These are phyloP conservation scores for Globisporangium radiosum DNA, from an alignment of 352 stramenopile genomes.

Conservation along the genomic window DNA sequence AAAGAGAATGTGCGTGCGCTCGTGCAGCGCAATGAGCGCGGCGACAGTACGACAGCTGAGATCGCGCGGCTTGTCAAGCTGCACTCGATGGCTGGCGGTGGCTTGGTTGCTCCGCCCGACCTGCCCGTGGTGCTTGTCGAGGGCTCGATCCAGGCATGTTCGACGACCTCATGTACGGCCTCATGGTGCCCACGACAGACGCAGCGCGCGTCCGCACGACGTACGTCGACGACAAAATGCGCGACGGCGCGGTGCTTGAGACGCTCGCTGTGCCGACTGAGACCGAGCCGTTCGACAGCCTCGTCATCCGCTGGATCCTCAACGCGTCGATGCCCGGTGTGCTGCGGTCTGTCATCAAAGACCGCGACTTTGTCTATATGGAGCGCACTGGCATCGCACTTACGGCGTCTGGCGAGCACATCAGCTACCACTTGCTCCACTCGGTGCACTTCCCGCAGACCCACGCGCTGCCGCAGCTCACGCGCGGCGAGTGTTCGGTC, in stretches of 20 bases:
- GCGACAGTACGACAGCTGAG: slow-evolving; percentile 19
- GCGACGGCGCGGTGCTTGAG: slow-evolving; percentile 23
- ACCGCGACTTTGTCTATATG: slow-evolving; percentile 26
- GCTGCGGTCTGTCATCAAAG: slow-evolving; percentile 19
- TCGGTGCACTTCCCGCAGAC: slow-evolving; percentile 22
- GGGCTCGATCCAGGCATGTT: slow-evolving; percentile 5
- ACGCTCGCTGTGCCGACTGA: slow-evolving; percentile 19
- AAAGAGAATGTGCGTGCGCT: slow-evolving; percentile 2
- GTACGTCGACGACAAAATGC: slow-evolving; percentile 7
- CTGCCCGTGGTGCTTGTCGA: slow-evolving; percentile 8
- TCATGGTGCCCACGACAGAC: slow-evolving; percentile 2
- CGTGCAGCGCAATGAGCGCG: slow-evolving; percentile 34
- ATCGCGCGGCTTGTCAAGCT: slow-evolving; percentile 29
- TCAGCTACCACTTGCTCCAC: slow-evolving; percentile 32
- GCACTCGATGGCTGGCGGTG: neutral
- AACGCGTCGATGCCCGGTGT: slow-evolving; percentile 14
- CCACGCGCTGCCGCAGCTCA: neutral
- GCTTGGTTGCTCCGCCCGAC: neutral
- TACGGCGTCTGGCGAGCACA: slow-evolving; percentile 17
- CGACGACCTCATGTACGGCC: slow-evolving; percentile 15
- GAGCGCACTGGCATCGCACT: slow-evolving; percentile 21
- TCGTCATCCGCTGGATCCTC: slow-evolving; percentile 34
- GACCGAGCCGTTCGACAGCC: slow-evolving; percentile 22
- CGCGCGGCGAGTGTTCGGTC: slow-evolving; percentile 33
- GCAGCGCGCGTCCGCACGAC: slow-evolving; percentile 3